Evolutionary conservation across 176 grass and related monocot species (phyloP).

Genomic region (Zoysia japonica): DNA sequence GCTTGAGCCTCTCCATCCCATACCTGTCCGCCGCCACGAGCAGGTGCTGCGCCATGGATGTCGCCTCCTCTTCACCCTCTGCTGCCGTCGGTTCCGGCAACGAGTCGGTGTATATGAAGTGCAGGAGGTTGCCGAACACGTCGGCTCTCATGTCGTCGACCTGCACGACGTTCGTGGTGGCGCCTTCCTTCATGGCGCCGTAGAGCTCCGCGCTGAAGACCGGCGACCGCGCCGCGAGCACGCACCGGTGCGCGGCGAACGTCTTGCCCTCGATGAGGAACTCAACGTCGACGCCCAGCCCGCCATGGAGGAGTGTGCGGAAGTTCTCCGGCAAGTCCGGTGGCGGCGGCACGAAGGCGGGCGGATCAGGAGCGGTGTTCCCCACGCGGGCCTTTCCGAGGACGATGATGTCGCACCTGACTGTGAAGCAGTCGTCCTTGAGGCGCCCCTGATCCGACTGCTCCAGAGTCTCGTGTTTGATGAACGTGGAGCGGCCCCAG

Average conservation of each 20-base stretch:
- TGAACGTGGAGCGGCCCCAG: not conserved
- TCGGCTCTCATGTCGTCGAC: constrained; percentile 39
- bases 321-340: not conserved
- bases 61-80: not conserved
- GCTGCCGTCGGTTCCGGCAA: not conserved
- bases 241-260: constrained; percentile 32
- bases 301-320: not conserved
- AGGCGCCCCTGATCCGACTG: not conserved
- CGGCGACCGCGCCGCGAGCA: constrained; percentile 25
- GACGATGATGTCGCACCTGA: constrained; percentile 10
- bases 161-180: not conserved
- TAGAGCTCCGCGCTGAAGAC: constrained; percentile 32
- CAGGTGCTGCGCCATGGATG: constrained; percentile 44
- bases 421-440: not conserved
- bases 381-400: not conserved
- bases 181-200: not conserved
- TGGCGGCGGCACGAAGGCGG: not conserved
- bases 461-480: not conserved
- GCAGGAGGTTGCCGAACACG: constrained; percentile 32
- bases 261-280: constrained; percentile 13
- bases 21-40: constrained; percentile 60
- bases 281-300: constrained; percentile 25
- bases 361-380: not conserved
- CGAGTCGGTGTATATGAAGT: constrained; percentile 2
- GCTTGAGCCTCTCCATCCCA: constrained; percentile 42